phyloP scores from a whole-genome alignment of 352 stramenopile genomes.

The Blastocystis sp. region DNA sequence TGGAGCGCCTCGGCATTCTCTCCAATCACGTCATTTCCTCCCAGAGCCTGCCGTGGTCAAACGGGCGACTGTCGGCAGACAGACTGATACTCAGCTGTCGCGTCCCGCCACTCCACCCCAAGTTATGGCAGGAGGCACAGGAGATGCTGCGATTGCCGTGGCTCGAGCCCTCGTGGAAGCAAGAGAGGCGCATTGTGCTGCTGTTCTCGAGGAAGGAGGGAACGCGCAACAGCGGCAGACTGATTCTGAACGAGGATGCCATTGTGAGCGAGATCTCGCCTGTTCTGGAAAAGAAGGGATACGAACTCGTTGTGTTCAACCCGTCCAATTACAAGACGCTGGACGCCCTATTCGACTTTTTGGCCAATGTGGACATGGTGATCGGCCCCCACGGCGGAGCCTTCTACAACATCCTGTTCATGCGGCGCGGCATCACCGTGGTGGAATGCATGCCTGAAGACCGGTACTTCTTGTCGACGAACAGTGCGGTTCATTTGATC shows the following conservation, averaged over 20 bases:
- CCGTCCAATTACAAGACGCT: background rate
- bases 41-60: background rate
- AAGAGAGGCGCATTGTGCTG: slow-evolving; percentile 33
- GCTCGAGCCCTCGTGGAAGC: slow-evolving; percentile 13
- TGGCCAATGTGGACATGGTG: slow-evolving; percentile 64
- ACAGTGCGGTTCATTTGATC: slow-evolving; percentile 40
- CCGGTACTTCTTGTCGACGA: slow-evolving; percentile 2
- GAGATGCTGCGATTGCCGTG: slow-evolving; percentile 36
- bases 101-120: slow-evolving; percentile 43
- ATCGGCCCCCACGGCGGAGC: slow-evolving; percentile 45
- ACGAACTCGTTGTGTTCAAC: slow-evolving; percentile 50
- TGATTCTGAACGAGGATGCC: slow-evolving; percentile 22
- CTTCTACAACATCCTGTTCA: slow-evolving; percentile 67
- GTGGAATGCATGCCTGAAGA: slow-evolving; percentile 31
- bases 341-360: slow-evolving; percentile 26
- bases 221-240: slow-evolving; percentile 34
- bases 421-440: slow-evolving; percentile 43
- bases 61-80: background rate
- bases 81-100: slow-evolving; percentile 50
- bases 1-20: slow-evolving; percentile 29
- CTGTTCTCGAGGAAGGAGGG: slow-evolving; percentile 22
- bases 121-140: slow-evolving; percentile 55
- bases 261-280: background rate
- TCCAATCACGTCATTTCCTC: background rate
- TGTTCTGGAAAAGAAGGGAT: background rate